Conservation (phyloP, 2,329 filamentous ascomycete species). For the Colletotrichum liaoningense region DNA sequence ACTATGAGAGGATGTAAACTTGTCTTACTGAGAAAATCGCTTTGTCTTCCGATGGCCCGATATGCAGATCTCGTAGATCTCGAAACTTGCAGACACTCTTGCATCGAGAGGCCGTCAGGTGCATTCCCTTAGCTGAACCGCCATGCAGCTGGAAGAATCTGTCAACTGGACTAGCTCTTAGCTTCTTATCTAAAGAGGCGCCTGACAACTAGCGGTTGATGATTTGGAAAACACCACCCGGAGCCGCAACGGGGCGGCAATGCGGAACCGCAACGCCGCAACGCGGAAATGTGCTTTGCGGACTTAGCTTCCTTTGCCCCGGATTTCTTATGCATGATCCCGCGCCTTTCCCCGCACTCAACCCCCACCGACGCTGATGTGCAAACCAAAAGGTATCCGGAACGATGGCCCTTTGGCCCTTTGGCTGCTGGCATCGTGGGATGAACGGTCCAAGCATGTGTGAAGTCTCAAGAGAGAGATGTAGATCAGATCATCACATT, state of each 20-base stretch:
- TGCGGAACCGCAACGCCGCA: constrained; percentile 5
- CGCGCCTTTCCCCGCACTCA: constrained; percentile 19
- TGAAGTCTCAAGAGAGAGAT: too few relatives aligned
- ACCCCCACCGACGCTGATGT: not conserved
- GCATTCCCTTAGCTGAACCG: not conserved
- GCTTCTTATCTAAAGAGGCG: not conserved
- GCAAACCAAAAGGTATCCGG: not conserved
- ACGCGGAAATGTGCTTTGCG: not conserved
- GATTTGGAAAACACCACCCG: not conserved
- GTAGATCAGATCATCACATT: not conserved
- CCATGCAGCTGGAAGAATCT: not conserved
- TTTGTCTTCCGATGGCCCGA: not conserved
- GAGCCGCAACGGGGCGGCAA: not conserved
- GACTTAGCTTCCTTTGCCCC: constrained; percentile 19
- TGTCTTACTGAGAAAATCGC: not conserved
- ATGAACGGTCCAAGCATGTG: too few relatives aligned
- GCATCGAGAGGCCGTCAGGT: not conserved
- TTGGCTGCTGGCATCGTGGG: not conserved
- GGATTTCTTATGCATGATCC: constrained; percentile 9
- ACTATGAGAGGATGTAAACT: not conserved
- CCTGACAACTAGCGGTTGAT: not conserved
- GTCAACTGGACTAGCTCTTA: not conserved
- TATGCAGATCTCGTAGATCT: not conserved
- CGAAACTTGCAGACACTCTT: not conserved
- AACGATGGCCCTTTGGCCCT: not conserved